Conservation (phyloP, 2,329 filamentous ascomycete genomes). For the Sclerotinia minor region DNA sequence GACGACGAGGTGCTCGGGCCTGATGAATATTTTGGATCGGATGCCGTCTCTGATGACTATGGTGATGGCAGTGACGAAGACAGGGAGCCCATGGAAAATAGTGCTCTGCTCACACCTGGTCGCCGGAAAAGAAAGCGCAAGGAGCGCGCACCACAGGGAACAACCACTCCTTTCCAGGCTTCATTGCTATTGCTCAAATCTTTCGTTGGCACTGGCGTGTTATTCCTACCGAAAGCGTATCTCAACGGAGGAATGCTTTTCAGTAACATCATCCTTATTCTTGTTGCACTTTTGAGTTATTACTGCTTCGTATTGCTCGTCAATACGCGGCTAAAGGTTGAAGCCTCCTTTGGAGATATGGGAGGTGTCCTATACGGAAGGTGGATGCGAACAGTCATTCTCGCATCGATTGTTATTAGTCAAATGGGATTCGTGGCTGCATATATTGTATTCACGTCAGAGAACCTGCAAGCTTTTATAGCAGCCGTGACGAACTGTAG, state of each 20-base stretch:
- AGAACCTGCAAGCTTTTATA: conserved; percentile 94
- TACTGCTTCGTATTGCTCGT: conserved; percentile 97
- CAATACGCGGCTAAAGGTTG: conserved; percentile 77
- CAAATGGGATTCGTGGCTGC: conserved; percentile 94
- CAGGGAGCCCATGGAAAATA: conserved; percentile 82
- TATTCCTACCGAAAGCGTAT: conserved; percentile 90
- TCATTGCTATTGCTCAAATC: conserved; percentile 89
- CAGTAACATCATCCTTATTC: conserved; percentile 85
- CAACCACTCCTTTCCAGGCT: conserved; percentile 75
- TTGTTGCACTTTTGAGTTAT: conserved; percentile 84
- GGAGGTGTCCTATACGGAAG: conserved; percentile 88
- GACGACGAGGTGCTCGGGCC: conserved; percentile 86
- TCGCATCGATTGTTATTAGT: conserved; percentile 89
- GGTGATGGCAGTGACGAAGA: conserved; percentile 63
- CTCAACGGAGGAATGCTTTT: conserved; percentile 98
- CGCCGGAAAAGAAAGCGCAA: conserved; percentile 74
- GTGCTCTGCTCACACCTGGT: conserved; percentile 76
- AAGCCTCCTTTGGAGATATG: conserved; percentile 97
- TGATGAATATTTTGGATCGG: conserved; percentile 88
- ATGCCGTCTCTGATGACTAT: conserved; percentile 61
- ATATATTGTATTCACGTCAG: conserved; percentile 95
- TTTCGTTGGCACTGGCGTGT: conserved; percentile 93
- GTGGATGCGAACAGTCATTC: conserved; percentile 84
- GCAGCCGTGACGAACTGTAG: conserved; percentile 86
- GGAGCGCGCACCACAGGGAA: conserved; percentile 70